phyloP scores from a whole-genome alignment of 2,329 filamentous ascomycete genomes.

The Stemphylium lycopersici region DNA sequence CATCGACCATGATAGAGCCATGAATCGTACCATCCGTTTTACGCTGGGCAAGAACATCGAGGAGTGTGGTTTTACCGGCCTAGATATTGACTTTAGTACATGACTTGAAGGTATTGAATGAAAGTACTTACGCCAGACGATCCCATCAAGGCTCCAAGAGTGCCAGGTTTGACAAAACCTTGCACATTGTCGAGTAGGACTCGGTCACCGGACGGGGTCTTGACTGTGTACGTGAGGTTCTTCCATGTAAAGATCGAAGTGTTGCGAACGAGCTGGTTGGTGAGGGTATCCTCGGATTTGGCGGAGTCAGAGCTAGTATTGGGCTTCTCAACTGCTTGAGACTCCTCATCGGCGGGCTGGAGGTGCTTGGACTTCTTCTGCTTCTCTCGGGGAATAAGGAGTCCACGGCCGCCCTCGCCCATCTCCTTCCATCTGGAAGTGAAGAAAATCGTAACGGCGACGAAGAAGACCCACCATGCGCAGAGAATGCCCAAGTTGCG shows the following conservation, averaged over 20 bases:
- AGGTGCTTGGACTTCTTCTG: constrained; percentile 63
- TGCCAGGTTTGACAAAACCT: constrained; percentile 61
- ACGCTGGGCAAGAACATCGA: constrained; percentile 65
- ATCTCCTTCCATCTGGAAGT: constrained; percentile 61
- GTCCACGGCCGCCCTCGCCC: constrained; percentile 55
- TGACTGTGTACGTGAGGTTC: constrained; percentile 64
- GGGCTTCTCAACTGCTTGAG: constrained; percentile 29
- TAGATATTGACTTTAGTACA: constrained; percentile 60
- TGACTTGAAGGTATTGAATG: constrained; percentile 49
- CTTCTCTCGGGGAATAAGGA: constrained; percentile 64
- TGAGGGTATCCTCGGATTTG: constrained; percentile 7
- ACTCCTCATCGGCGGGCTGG: constrained; percentile 58
- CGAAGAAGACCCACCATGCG: constrained; percentile 52
- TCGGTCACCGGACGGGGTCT: constrained; percentile 45
- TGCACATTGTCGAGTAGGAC: constrained; percentile 58
- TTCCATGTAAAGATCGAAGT: constrained; percentile 72
- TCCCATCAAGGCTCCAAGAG: constrained; percentile 51
- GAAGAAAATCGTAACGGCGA: constrained; percentile 61
- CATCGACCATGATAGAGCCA: constrained; percentile 79
- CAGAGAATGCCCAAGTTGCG: constrained; percentile 55
- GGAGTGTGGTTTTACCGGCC: constrained; percentile 40
- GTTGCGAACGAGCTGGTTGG: constrained; percentile 61
- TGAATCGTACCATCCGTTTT: constrained; percentile 82
- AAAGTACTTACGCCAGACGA: constrained; percentile 33
- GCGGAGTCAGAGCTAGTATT: not conserved